These are phyloP conservation scores for Rhynchosporium graminicola DNA, from an alignment of 2,329 filamentous ascomycete genomes.

Conservation along the genomic window DNA sequence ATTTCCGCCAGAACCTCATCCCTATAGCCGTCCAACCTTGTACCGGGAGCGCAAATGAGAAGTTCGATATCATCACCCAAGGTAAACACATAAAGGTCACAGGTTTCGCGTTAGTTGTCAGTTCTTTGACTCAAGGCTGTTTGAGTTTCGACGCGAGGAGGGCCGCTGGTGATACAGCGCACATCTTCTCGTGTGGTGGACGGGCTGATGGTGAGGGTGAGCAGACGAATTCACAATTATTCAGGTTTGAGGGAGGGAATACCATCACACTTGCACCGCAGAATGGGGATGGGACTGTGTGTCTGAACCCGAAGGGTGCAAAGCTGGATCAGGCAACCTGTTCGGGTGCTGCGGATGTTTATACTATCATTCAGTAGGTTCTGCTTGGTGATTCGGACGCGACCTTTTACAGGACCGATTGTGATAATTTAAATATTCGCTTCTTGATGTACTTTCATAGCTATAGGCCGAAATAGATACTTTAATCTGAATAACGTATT, in stretches of 20 bases:
- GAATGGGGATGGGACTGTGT: conserved; percentile 47
- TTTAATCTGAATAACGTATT: too few relatives aligned
- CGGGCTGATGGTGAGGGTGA: conserved; percentile 53
- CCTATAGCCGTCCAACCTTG: conserved; percentile 46
- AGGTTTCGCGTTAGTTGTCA: conserved; percentile 52
- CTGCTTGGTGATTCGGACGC: neutral
- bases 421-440: neutral
- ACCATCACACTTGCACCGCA: conserved; percentile 48
- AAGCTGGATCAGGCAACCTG: conserved; percentile 34
- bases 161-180: conserved; percentile 52
- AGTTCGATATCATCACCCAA: conserved; percentile 48
- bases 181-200: conserved; percentile 60
- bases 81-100: conserved; percentile 53
- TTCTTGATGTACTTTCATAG: conserved; percentile 14
- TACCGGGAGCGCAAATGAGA: conserved; percentile 43
- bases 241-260: conserved; percentile 48
- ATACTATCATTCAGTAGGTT: conserved; percentile 14
- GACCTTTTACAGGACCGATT: neutral
- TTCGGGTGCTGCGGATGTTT: conserved; percentile 18
- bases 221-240: conserved; percentile 48
- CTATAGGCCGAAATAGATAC: neutral
- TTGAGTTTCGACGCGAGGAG: conserved; percentile 58
- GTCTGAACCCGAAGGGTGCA: conserved; percentile 43
- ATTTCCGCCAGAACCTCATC: conserved; percentile 49
- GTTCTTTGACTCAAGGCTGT: conserved; percentile 58